phyloP scores from a whole-genome alignment of 164 flowering plant species.

The grape (Vitis vinifera) region DNA sequence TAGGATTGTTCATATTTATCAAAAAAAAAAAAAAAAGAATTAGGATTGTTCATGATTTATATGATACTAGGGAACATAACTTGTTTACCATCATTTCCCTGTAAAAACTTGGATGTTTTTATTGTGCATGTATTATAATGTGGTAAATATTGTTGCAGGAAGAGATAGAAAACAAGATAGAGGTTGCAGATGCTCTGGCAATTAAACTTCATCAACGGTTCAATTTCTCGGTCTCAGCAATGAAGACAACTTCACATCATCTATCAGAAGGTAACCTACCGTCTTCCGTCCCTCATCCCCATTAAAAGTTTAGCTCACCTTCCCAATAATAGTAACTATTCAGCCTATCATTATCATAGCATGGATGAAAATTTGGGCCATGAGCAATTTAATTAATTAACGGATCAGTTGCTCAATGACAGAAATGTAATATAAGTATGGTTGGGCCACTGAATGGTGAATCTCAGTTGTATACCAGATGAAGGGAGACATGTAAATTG shows the following conservation, averaged over 20 bases:
- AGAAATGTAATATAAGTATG: no score
- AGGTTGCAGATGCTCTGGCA: slow-evolving; percentile 90
- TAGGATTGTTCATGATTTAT: background rate
- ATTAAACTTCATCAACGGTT: slow-evolving; percentile 85
- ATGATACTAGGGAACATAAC: background rate
- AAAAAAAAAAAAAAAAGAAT: background rate
- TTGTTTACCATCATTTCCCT: background rate
- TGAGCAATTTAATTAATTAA: no score
- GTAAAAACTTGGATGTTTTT: background rate
- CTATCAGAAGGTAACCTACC: slow-evolving; percentile 67
- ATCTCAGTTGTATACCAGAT: no score
- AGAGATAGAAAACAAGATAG: slow-evolving; percentile 91
- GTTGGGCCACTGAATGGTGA: no score
- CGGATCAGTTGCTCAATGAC: no score
- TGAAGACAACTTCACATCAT: slow-evolving; percentile 82
- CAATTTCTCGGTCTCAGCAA: slow-evolving; percentile 78
- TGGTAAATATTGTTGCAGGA: slow-evolving; percentile 53
- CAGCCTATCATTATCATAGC: no score
- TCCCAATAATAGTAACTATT: no score
- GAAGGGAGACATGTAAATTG: background rate
- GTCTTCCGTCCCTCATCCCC: background rate
- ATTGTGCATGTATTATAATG: background rate
- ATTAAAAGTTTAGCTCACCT: no score
- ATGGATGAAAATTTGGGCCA: no score
- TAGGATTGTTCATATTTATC: background rate